A percentile compares a stretch with the other conserved stretches of the same genome.
Evolutionary conservation across 371 early-diverging fungal genomes (phyloP).

Genomic region (Thermomucor indicae-seudaticae): DNA sequence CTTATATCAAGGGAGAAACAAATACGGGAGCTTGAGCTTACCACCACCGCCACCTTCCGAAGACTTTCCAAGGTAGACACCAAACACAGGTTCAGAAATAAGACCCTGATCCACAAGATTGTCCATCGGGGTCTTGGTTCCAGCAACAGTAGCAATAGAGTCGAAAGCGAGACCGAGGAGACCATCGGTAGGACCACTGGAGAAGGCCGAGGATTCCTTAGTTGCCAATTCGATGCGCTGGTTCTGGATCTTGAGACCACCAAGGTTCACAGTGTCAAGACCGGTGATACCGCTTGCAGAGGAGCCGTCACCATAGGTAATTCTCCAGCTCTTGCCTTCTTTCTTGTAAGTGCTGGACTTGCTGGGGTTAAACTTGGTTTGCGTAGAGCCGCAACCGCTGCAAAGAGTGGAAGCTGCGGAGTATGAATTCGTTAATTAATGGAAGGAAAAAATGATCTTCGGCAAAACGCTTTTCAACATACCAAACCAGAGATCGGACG

Average conservation of each 20-base stretch:
- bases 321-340: slow-evolving; percentile 29
- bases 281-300: slow-evolving; percentile 36
- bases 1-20: no score
- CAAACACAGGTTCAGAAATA: slow-evolving; percentile 19
- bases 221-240: slow-evolving; percentile 41
- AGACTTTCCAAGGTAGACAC: slow-evolving; percentile 24
- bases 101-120: slow-evolving; percentile 17
- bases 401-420: slow-evolving; percentile 26
- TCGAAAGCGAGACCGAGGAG: slow-evolving; percentile 42
- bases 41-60: slow-evolving; percentile 25
- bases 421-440: no score
- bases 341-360: slow-evolving; percentile 35
- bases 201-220: slow-evolving; percentile 22
- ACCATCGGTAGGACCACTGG: slow-evolving; percentile 27
- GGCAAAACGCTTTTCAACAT: not conserved
- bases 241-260: slow-evolving; percentile 26
- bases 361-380: slow-evolving; percentile 27
- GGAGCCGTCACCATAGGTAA: slow-evolving; percentile 42
- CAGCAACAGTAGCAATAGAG: slow-evolving; percentile 22
- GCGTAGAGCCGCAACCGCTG: slow-evolving; percentile 10
- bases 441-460: not conserved
- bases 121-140: slow-evolving; percentile 30
- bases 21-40: no score
- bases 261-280: slow-evolving; percentile 38
- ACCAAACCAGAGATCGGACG: slow-evolving; percentile 42